These are phyloP conservation scores for Melocanna baccifera DNA, from an alignment of 176 grass and related monocot species.

Conservation along the genomic window DNA sequence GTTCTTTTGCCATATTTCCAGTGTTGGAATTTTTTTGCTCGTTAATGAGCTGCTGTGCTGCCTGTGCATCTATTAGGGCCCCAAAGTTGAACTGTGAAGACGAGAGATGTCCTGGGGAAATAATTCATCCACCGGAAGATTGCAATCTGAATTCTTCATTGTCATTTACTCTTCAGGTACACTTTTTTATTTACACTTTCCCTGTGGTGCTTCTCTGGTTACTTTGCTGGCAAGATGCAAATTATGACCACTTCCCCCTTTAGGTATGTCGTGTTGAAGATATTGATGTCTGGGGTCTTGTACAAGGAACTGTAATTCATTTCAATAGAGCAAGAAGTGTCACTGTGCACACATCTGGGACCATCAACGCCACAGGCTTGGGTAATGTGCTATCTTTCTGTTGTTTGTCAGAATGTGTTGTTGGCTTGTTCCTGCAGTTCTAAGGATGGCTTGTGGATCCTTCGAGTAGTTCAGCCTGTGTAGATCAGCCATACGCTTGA, in stretches of 20 bases:
- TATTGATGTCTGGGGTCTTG: slow-evolving; percentile 86
- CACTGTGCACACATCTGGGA: slow-evolving; percentile 73
- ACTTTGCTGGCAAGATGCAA: background rate
- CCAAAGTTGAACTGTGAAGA: slow-evolving; percentile 91
- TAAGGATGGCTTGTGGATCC: background rate
- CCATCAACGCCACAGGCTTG: slow-evolving; percentile 73
- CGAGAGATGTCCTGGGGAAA: slow-evolving; percentile 78
- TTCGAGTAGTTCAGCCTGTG: background rate
- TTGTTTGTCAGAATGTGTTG: background rate
- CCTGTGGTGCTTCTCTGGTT: background rate
- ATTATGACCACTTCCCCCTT: slow-evolving; percentile 18
- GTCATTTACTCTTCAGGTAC: slow-evolving; percentile 94
- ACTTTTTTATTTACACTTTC: slow-evolving; percentile 18
- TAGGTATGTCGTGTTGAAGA: slow-evolving; percentile 99
- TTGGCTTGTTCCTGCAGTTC: background rate
- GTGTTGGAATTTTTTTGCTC: background rate
- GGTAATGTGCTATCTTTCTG: slow-evolving; percentile 54
- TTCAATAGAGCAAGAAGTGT: slow-evolving; percentile 88
- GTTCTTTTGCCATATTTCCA: slow-evolving; percentile 20
- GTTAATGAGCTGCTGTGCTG: slow-evolving; percentile 34
- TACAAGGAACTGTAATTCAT: slow-evolving; percentile 95
- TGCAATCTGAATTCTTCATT: slow-evolving; percentile 98
- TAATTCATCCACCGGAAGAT: slow-evolving; percentile 97
- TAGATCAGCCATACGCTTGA: background rate
- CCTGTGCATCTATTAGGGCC: slow-evolving; percentile 57